phyloP scores from a whole-genome alignment of 768 basidiomycete species.

The Sporobolomyces roseus region DNA sequence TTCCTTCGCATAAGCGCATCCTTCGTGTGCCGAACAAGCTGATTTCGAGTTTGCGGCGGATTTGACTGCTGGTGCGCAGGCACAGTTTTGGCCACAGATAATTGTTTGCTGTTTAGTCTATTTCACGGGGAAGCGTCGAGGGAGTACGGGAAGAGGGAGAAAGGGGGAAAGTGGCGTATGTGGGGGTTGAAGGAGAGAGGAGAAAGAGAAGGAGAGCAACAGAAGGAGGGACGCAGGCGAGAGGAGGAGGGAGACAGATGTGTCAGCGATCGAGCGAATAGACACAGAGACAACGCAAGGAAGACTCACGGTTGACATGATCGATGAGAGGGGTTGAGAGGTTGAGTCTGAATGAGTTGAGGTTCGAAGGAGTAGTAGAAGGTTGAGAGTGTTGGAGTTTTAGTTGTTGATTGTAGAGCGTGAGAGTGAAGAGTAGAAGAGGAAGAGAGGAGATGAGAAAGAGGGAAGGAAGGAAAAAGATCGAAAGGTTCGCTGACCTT shows the following conservation, averaged over 20 bases:
- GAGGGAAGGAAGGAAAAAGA: background rate
- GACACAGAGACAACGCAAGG: background rate
- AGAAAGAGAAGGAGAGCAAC: background rate
- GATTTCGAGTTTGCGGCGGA: background rate
- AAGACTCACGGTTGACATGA: background rate
- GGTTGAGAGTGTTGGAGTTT: too few relatives aligned
- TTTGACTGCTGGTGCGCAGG: background rate
- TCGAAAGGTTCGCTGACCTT: too few relatives aligned
- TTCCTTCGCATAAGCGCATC: conserved; percentile 12
- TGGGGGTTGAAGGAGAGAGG: background rate
- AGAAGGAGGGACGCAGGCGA: background rate
- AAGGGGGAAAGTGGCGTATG: background rate
- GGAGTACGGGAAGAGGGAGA: background rate
- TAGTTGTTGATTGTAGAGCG: too few relatives aligned
- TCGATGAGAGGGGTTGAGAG: background rate
- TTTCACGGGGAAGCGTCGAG: background rate
- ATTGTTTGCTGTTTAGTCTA: background rate
- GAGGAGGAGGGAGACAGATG: background rate
- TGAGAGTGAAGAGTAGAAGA: background rate
- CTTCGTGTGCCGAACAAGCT: conserved; percentile 4
- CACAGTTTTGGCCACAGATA: conserved; percentile 32
- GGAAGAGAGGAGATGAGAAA: background rate
- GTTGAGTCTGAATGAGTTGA: background rate
- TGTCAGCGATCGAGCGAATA: background rate
- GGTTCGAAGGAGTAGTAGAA: background rate